phyloP scores from a whole-genome alignment of 495 filamentous ascomycete species.

The Penicillium daleae region DNA sequence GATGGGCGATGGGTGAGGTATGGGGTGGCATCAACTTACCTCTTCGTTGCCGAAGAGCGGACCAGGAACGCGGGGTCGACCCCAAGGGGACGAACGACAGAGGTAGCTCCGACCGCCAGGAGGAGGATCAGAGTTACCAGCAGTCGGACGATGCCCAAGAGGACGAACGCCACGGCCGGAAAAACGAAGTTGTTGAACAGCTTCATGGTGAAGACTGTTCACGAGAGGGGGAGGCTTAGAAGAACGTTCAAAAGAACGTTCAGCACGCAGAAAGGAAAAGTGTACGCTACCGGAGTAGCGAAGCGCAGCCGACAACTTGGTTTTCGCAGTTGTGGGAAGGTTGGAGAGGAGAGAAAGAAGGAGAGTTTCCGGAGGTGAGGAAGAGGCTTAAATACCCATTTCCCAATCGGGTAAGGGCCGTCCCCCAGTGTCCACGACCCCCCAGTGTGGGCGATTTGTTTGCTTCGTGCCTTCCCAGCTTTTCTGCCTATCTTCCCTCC shows the following conservation, averaged over 20 bases:
- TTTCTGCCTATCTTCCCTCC: too few relatives aligned
- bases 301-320: not conserved
- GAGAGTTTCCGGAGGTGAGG: not conserved
- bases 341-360: not conserved
- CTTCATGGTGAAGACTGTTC: not conserved
- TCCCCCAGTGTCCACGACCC: too few relatives aligned
- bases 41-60: not conserved
- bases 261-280: not conserved
- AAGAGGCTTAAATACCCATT: not conserved
- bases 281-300: constrained; percentile 3
- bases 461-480: too few relatives aligned
- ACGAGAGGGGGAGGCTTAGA: not conserved
- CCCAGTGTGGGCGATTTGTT: not conserved
- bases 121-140: not conserved
- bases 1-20: not conserved
- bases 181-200: constrained; percentile 1
- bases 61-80: not conserved
- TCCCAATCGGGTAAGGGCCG: not conserved
- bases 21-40: constrained; percentile 1
- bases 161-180: not conserved
- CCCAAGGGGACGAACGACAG: not conserved
- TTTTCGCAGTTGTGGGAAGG: not conserved
- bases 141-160: not conserved
- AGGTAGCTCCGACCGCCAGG: not conserved
- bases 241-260: constrained; percentile 1